These are phyloP conservation scores for Rauvolfia tetraphylla DNA, from an alignment of 257 asterid species.

Conservation along the genomic window DNA sequence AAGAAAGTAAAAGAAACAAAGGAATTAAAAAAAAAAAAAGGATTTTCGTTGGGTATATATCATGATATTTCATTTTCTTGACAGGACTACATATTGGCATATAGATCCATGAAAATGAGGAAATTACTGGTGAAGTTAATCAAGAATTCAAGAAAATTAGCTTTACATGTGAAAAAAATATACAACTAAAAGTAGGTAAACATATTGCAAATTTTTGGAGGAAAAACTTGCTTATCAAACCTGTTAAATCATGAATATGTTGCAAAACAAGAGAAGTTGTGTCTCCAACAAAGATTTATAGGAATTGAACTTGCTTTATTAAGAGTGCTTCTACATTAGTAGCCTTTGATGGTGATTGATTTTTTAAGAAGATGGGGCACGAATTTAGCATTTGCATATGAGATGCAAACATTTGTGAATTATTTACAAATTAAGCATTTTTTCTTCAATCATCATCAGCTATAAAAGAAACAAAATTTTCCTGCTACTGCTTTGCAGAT, in stretches of 20 bases:
- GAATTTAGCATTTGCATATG: slow-evolving; percentile 1
- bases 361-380: not conserved
- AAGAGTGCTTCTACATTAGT: not conserved
- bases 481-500: not conserved
- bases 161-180: too few species aligned
- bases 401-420: not conserved
- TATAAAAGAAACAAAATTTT: not conserved
- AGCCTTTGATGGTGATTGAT: slow-evolving; percentile 5
- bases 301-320: too few species aligned
- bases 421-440: not conserved
- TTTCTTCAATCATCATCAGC: not conserved
- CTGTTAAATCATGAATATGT: not conserved
- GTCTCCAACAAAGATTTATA: not conserved
- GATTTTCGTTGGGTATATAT: too few species aligned
- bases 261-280: not conserved
- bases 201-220: not conserved
- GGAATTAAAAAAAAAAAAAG: not conserved
- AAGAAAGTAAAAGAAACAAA: not conserved
- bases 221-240: not conserved
- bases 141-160: too few species aligned
- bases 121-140: too few species aligned
- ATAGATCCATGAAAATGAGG: too few species aligned
- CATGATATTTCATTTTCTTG: not conserved
- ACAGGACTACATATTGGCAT: too few species aligned
- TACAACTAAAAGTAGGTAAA: too few species aligned